phyloP scores from a whole-genome alignment of 306 rosid species.

The barrel medic (Medicago truncatula) region MtrunA17r5.0-ANR NC_053042.1:2143501-2144000 shows the following conservation, averaged over 20 bases:
- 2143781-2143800: slow-evolving; percentile 11
- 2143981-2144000: not conserved
- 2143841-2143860: slow-evolving; percentile 47
- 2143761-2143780: slow-evolving; percentile 1
- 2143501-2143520: too few species aligned
- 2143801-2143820: slow-evolving; percentile 4
- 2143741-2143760: not conserved
- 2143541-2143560: too few species aligned
- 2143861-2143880: slow-evolving; percentile 72
- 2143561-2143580: too few species aligned
- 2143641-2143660: too few species aligned
- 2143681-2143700: too few species aligned
- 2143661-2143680: too few species aligned
- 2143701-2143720: too few species aligned
- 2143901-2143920: slow-evolving; percentile 84
- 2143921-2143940: slow-evolving; percentile 93
- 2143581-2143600: too few species aligned
- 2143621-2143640: too few species aligned
- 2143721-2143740: not conserved
- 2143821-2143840: not conserved
- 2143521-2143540: too few species aligned
- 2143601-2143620: too few species aligned
- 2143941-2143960: slow-evolving; percentile 94
- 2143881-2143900: slow-evolving; percentile 89
- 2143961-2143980: slow-evolving; percentile 88